Base-by-base conservation (phyloP, 495 filamentous ascomycete genomes). In the Neohortaea acidophila region DNA sequence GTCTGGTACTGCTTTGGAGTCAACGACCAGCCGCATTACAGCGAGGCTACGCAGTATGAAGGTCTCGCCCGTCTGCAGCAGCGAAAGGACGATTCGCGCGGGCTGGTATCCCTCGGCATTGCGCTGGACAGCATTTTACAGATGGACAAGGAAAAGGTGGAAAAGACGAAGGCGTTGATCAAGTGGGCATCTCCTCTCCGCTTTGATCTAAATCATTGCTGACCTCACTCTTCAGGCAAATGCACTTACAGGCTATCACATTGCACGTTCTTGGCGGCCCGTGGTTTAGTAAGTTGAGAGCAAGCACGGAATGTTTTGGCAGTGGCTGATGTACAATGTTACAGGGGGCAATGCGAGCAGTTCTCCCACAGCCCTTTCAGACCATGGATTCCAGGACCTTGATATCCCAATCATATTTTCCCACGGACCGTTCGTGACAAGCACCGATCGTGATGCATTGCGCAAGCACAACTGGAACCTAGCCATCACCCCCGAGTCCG, bases 401-500 rank as follows among this genome's bases (percentile, higher is more conserved):
- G 41, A 44, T 27, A 55, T 48, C 36, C 54, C 64, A 2, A 50
- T 65, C 10, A 55, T 68, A 19, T 57, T 68, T 43, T 60, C 57
- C 5, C 64, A 68, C 39, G 56, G 45, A 12, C 42, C 35, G 24
- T 55, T 45, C 42, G 37, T 65, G 13, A 57, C 55, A 12, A 27
- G 47, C 2, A 14, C 32, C 9, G 59, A 54, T 17, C 42, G 46
- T 2, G 7, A n/a, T 3, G 49, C 64, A 0, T 53, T 67, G 3
- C 57, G 59, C 17, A 4, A 25, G 0, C 51, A 48, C 1, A 63
- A 65, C 48, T 54, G 62, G 33, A 54, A 57, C 52, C 40, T 65
- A 24, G 59, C 59, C 41, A 66, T 64, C 40, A 66, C 64, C 10
- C 52, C 63, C 0, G 63, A 68, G 29, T 60, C 56, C 11, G 64